Base-by-base conservation (phyloP, 257 asterid species). In the Gentiana dahurica region DNA sequence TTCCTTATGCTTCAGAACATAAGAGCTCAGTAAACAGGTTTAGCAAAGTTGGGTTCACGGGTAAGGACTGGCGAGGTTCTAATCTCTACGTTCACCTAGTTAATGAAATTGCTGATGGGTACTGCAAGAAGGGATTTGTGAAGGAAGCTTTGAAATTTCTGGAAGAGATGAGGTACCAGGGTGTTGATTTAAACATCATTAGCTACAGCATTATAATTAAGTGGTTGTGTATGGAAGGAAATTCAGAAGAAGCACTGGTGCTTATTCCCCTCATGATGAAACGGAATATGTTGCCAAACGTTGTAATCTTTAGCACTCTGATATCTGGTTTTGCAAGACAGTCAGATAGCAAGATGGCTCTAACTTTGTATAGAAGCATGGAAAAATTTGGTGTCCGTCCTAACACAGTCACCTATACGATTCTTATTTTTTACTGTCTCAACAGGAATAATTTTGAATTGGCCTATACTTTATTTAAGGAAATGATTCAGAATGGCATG, bases 241-340 rank as follows among this genome's bases (percentile, higher is more conserved):
- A 76, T 35, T 43, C 81, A 34, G 77, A 65, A 60, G 73, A 54
- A 54, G 87, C 87, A 2, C 43, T 80, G 59, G 85, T 75, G 77
- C 72, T 86, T 36, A 67, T 80, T 35, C 82, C 87, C 1, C 34
- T 65, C 33, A 76, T 86, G 89, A 83, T 82, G 53, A 78, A 78
- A 64, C 66, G 58, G 50, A 60, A 72, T 51, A 35, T 65, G 55
- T 58, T 73, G 45, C 91, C 88, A 24, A 72, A 51, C 64, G 69
- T 79, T 71, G 87, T 76, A 49, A 66, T 69, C 36, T 83, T 65
- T 55, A 68, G 81, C 74, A 67, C 62, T 57, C 77, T 85, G 60
- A 52, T 82, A 1, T 74, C 73, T 60, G 88, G 86, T 56, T 79
- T 79, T 50, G 73, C 77, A 52, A 74, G 71, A 51, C 84, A 82